These are phyloP conservation scores for Cudoniella acicularis DNA, from an alignment of 495 filamentous ascomycete genomes.

Conservation along the genomic window DNA sequence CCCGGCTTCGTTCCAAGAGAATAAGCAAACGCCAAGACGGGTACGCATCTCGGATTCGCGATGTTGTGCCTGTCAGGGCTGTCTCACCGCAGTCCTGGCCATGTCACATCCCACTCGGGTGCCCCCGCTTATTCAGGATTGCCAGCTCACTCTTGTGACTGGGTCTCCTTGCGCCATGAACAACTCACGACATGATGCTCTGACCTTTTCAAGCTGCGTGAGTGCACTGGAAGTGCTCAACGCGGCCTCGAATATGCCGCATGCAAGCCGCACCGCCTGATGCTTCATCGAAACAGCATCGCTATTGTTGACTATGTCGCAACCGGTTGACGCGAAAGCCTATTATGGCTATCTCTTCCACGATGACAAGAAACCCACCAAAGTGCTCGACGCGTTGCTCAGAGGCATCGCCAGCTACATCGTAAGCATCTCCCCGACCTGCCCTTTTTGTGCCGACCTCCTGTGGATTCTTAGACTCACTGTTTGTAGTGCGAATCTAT, in stretches of 20 bases:
- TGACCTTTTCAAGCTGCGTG: background rate
- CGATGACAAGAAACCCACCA: constrained; percentile 70
- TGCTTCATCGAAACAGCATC: background rate
- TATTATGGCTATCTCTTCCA: constrained; percentile 88
- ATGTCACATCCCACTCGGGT: background rate
- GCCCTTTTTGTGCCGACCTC: background rate
- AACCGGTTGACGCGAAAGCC: constrained; percentile 25
- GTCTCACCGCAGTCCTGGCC: background rate
- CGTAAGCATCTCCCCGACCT: constrained; percentile 49
- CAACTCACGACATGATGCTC: background rate
- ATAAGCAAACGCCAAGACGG: background rate
- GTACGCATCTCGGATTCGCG: background rate
- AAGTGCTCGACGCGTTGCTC: constrained; percentile 72
- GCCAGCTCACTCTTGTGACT: background rate
- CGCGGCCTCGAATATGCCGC: constrained; percentile 8
- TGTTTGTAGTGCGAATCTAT: constrained; percentile 52
- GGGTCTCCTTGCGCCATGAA: background rate
- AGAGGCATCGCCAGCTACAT: constrained; percentile 76
- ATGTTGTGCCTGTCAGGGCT: constrained; percentile 1
- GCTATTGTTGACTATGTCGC: constrained; percentile 16
- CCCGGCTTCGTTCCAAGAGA: background rate
- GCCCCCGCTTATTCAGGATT: background rate
- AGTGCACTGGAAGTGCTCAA: background rate
- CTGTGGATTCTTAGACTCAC: background rate
- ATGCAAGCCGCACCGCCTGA: constrained; percentile 1